A percentile compares a stretch with the other conserved stretches of the same genome.
Evolutionary conservation across 305 asterid genomes (phyloP).

Genomic region (Fraxinus albicans): DNA sequence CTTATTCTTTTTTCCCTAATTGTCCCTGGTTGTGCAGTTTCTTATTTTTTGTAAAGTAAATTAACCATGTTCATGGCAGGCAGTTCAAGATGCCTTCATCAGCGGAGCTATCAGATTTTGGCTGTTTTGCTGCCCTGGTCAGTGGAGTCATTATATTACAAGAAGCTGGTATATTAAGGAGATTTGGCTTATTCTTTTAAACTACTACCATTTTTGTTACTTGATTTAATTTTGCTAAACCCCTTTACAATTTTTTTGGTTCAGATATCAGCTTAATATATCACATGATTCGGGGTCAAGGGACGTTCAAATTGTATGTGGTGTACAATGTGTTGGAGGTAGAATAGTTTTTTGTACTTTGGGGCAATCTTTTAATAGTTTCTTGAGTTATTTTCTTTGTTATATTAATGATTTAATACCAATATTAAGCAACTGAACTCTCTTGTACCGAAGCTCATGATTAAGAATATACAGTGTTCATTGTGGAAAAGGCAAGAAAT

Average conservation of each 20-base stretch:
- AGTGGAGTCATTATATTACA: constrained; percentile 80
- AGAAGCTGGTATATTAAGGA: constrained; percentile 68
- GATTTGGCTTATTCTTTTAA: neutral
- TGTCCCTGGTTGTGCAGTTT: neutral
- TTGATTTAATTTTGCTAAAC: neutral
- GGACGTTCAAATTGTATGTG: constrained; percentile 87
- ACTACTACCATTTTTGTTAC: neutral
- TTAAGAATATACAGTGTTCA: neutral
- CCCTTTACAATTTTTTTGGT: constrained; percentile 6
- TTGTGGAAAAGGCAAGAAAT: neutral
- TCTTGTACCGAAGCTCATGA: neutral
- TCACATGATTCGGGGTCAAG: constrained; percentile 99
- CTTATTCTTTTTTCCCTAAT: neutral
- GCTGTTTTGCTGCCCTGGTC: constrained; percentile 65
- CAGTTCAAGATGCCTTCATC: constrained; percentile 91
- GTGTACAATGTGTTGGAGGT: constrained; percentile 99
- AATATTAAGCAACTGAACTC: neutral
- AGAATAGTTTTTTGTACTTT: neutral
- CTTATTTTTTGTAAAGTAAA: constrained; percentile 43
- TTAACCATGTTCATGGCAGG: constrained; percentile 87
- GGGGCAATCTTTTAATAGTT: constrained; percentile 6
- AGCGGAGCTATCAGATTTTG: constrained; percentile 86
- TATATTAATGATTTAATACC: neutral
- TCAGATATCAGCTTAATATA: constrained; percentile 96
- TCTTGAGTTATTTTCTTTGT: constrained; percentile 4